A percentile compares a stretch with the other conserved stretches of the same genome.
Evolutionary conservation across 495 filamentous ascomycete species (phyloP).

Genomic region (Physcia stellaris): DNA sequence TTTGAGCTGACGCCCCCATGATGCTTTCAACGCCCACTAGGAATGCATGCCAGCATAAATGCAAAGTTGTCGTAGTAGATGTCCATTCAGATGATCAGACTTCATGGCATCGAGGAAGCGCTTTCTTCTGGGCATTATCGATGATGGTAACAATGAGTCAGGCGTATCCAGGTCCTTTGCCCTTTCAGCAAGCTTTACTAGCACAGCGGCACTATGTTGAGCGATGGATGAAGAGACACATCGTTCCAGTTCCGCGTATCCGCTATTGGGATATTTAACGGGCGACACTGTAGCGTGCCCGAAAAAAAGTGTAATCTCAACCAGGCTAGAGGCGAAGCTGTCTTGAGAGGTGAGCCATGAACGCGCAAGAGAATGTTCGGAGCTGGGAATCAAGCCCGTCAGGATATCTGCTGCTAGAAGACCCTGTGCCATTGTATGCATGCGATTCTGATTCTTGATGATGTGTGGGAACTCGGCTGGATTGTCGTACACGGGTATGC

Average conservation of each 20-base stretch:
- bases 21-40: too few relatives aligned
- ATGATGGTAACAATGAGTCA: slow-evolving; percentile 38
- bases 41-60: too few relatives aligned
- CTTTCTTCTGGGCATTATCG: slow-evolving; percentile 54
- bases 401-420: slow-evolving; percentile 85
- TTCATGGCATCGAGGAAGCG: slow-evolving; percentile 54
- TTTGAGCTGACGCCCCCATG: too few relatives aligned
- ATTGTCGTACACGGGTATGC: slow-evolving; percentile 49
- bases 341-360: slow-evolving; percentile 76
- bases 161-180: slow-evolving; percentile 47
- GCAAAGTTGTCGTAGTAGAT: slow-evolving; percentile 58
- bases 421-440: slow-evolving; percentile 79
- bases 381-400: slow-evolving; percentile 55
- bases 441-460: slow-evolving; percentile 70
- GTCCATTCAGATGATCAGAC: slow-evolving; percentile 43
- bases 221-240: slow-evolving; percentile 44
- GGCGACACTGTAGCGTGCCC: slow-evolving; percentile 1
- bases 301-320: slow-evolving; percentile 19
- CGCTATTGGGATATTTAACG: slow-evolving; percentile 3
- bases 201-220: slow-evolving; percentile 52
- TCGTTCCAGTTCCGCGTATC: slow-evolving; percentile 29
- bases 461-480: slow-evolving; percentile 1
- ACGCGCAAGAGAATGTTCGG: slow-evolving; percentile 57
- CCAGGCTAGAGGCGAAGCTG: slow-evolving; percentile 69
- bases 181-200: slow-evolving; percentile 59